Evolutionary conservation across 1,284 basidiomycete genomes (phyloP).

Genomic region (Meripilus lineatus): DNA sequence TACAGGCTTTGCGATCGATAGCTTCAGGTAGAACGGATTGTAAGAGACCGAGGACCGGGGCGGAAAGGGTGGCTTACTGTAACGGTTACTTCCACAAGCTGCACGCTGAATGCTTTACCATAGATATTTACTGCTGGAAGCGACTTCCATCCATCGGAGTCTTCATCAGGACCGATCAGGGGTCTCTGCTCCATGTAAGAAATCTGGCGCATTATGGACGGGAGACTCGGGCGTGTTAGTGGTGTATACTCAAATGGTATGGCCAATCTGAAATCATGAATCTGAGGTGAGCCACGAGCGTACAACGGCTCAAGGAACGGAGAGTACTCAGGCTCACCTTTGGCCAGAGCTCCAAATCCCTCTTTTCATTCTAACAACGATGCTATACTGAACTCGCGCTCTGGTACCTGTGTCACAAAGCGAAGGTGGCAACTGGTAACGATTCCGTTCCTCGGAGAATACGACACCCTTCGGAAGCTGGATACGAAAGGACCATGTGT

Average conservation of each 20-base stretch:
- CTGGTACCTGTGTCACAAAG: constrained; percentile 42
- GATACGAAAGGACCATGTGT: constrained; percentile 44
- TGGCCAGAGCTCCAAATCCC: constrained; percentile 29
- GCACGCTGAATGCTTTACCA: constrained; percentile 40
- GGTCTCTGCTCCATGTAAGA: constrained; percentile 38
- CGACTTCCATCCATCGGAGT: constrained; percentile 46
- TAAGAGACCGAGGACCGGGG: background rate
- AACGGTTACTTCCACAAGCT: constrained; percentile 18
- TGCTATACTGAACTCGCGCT: constrained; percentile 45
- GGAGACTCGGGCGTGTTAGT: constrained; percentile 33
- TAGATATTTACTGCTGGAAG: constrained; percentile 30
- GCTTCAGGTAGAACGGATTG: constrained; percentile 10
- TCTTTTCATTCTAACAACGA: constrained; percentile 42
- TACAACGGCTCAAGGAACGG: background rate
- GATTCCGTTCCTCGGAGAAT: constrained; percentile 11
- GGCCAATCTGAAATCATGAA: constrained; percentile 12
- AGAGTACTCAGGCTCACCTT: constrained; percentile 16
- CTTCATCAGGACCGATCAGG: constrained; percentile 40
- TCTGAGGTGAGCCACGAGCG: constrained; percentile 10
- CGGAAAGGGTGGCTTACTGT: constrained; percentile 9
- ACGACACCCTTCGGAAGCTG: constrained; percentile 37
- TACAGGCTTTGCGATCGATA: constrained; percentile 20
- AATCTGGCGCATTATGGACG: constrained; percentile 42
- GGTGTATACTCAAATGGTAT: constrained; percentile 37
- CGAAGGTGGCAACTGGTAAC: constrained; percentile 40